Evolutionary conservation across 2,329 filamentous ascomycete species (phyloP), one percentile per base, ranked within the genome.

Genomic region (Blumeria hordei): DNA sequence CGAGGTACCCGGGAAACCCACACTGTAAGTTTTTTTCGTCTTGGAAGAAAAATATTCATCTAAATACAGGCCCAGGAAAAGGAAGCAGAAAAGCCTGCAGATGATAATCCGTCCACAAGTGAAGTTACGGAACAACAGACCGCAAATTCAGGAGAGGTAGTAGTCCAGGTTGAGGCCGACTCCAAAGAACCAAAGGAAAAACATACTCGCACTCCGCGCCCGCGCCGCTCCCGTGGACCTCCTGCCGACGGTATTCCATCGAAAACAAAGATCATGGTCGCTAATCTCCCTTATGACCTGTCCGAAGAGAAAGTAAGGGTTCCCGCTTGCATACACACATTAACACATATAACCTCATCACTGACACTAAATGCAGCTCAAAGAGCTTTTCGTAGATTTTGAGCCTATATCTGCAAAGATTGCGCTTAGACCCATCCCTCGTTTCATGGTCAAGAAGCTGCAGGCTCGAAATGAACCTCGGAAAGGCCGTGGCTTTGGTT

Each of bases 361-460:
- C 47, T 56, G 44, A 58, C 55, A 66, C 12, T 18, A 8, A 37
- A 6, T 56, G 64, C 60, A 96, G 92, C 87, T 98, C 67, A 88
- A 95, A 74, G 90, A 98, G 70, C 85, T 98, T 66, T 98, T 98
- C 73, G 76, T 79, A 66, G 85, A 80, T 60, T 98, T 95, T 75
- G 77, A 88, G 67, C 92, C 92, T 59, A 83, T 83, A 63, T 93
- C 88, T 61, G 90, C 92, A 70, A 98, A 96, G 81, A 96, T 98
- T 67, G 92, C 92, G 62, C 86, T 98, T 64, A 90, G 92, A 65
- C 92, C 92, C 54, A 98, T 98, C 63, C 92, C 92, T 63, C 88
- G 90, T 66, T 98, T 96, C 77, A 98, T 98, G 92, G 92, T 98
- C 73, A 95, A 95, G 83, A 98, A 98, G 80, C 86, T 98, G 59